These are phyloP conservation scores for Trichopus zeylanicus DNA, from an alignment of 116 monocot species.

Conservation along the genomic window DNA sequence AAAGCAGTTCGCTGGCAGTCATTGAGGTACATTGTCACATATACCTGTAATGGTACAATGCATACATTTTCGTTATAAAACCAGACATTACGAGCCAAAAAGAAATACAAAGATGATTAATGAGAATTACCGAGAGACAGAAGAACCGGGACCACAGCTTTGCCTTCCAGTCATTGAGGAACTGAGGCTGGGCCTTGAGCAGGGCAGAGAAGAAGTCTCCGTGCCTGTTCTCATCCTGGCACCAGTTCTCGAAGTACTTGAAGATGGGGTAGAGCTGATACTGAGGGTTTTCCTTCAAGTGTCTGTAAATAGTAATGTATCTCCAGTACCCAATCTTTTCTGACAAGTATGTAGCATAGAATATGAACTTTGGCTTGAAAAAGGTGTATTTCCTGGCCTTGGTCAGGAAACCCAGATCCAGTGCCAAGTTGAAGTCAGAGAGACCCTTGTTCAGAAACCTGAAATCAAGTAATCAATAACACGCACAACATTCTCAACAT, in stretches of 20 bases:
- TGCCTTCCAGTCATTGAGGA: constrained; percentile 99
- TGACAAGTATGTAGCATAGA: constrained; percentile 90
- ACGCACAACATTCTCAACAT: no score
- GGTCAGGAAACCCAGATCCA: constrained; percentile 90
- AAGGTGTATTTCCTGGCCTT: constrained; percentile 98
- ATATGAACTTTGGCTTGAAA: constrained; percentile 99
- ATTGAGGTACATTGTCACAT: constrained; percentile 97
- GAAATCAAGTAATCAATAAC: no score
- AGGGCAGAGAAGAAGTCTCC: constrained; percentile 96
- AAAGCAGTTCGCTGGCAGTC: constrained; percentile 85
- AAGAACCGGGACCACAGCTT: constrained; percentile 94
- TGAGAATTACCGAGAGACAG: constrained; percentile 79
- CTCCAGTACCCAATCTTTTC: constrained; percentile 99
- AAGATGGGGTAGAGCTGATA: constrained; percentile 91
- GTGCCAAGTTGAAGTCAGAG: constrained; percentile 85
- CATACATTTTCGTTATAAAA: no score
- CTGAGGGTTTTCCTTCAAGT: constrained; percentile 79
- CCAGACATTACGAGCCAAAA: no score
- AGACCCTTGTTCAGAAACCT: constrained; percentile 98
- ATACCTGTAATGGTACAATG: no score
- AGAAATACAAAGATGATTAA: no score
- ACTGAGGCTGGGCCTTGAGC: constrained; percentile 93
- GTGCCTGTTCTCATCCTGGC: constrained; percentile 98
- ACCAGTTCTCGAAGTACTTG: constrained; percentile 99
- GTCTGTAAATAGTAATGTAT: constrained; percentile 96